phyloP scores from a whole-genome alignment of 176 grass and related monocot genomes.

The Ensete ventricosum region DNA sequence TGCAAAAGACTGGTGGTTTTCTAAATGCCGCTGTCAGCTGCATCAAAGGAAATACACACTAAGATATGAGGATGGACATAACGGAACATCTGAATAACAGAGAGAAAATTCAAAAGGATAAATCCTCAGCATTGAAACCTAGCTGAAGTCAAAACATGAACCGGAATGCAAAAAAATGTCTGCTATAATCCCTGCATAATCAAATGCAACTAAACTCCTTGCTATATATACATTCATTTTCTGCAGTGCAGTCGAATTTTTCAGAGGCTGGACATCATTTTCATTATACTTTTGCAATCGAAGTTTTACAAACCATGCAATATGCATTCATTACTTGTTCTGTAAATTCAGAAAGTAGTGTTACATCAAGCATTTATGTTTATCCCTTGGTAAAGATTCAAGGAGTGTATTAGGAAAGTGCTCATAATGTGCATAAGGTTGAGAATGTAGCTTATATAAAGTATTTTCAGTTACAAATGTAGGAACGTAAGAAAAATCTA shows the following conservation, averaged over 20 bases:
- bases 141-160: background rate
- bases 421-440: too few species aligned
- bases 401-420: too few species aligned
- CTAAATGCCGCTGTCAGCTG: background rate
- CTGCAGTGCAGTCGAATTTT: background rate
- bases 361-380: too few species aligned
- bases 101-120: background rate
- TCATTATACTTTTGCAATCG: background rate
- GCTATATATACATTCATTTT: background rate
- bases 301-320: background rate
- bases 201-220: too few species aligned
- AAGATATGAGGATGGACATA: background rate
- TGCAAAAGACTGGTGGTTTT: slow-evolving; percentile 1
- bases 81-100: background rate
- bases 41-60: background rate
- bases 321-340: background rate
- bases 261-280: background rate
- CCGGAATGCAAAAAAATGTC: background rate
- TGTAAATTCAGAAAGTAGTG: background rate
- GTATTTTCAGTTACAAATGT: background rate
- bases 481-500: background rate
- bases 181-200: background rate
- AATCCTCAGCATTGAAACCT: background rate
- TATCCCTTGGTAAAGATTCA: too few species aligned
- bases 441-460: background rate